Evolutionary conservation across 164 flowering plant species (phyloP).

Genomic region (Magnolia sinica): DNA sequence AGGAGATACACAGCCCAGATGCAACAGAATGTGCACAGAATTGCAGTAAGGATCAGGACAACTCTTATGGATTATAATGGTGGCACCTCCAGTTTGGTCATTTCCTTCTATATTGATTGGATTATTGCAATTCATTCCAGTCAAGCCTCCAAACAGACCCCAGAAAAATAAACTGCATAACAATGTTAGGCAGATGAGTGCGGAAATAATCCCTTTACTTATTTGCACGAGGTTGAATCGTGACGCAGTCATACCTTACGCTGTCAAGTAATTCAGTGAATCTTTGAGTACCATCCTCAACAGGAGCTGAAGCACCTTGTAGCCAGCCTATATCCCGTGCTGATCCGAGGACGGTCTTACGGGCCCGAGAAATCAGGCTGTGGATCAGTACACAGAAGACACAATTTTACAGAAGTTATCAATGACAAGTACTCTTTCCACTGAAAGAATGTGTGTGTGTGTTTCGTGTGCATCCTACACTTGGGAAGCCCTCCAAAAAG

Average conservation of each 20-base stretch:
- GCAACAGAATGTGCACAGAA: too few species aligned
- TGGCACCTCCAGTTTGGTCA: neutral
- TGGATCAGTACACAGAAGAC: slow-evolving; percentile 11
- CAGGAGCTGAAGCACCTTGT: slow-evolving; percentile 64
- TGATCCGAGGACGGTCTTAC: slow-evolving; percentile 89
- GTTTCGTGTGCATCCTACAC: too few species aligned
- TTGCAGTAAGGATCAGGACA: too few species aligned
- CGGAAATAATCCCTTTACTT: slow-evolving; percentile 2
- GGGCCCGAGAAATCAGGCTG: slow-evolving; percentile 80
- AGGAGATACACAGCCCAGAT: too few species aligned
- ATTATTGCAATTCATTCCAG: neutral
- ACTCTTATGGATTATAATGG: neutral
- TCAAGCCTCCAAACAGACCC: neutral
- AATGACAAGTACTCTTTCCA: too few species aligned
- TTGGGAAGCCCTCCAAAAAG: too few species aligned
- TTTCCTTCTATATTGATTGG: neutral
- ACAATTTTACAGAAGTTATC: neutral
- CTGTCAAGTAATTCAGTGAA: slow-evolving; percentile 68
- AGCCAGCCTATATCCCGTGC: slow-evolving; percentile 98
- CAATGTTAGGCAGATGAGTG: slow-evolving; percentile 1
- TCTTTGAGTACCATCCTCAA: slow-evolving; percentile 82
- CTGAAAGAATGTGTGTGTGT: too few species aligned
- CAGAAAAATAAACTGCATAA: slow-evolving; percentile 5
- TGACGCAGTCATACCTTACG: slow-evolving; percentile 45
- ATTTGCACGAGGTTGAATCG: neutral